A percentile compares a stretch with the other conserved stretches of the same genome.
phyloP scores from a whole-genome alignment of 805 yeast species.

The Kluyveromyces lactis region DNA sequence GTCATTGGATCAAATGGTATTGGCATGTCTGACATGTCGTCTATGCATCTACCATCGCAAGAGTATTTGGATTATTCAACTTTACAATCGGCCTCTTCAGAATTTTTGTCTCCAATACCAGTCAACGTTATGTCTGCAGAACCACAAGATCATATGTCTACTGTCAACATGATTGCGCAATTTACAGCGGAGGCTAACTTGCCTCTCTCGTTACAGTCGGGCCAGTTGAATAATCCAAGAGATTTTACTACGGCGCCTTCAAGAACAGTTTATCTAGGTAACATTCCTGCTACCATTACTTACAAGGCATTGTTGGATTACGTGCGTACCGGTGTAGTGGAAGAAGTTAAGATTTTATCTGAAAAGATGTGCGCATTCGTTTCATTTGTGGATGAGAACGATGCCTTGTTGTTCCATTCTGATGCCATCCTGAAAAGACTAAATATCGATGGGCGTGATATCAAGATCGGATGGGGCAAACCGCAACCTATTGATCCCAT shows the following conservation, averaged over 20 bases:
- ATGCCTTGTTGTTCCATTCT: constrained; percentile 86
- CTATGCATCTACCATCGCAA: constrained; percentile 1
- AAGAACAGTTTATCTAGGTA: constrained; percentile 85
- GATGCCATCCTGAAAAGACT: constrained; percentile 84
- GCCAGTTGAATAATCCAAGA: constrained; percentile 17
- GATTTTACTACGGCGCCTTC: constrained; percentile 48
- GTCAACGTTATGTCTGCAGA: neutral
- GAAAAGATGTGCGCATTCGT: constrained; percentile 84
- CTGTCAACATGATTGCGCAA: constrained; percentile 1
- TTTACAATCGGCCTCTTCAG: constrained; percentile 1
- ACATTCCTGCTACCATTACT: constrained; percentile 72
- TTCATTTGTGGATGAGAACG: constrained; percentile 79
- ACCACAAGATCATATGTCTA: neutral
- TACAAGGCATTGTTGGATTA: constrained; percentile 80
- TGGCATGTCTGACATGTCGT: constrained; percentile 1
- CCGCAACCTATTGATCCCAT: constrained; percentile 66
- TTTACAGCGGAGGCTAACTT: constrained; percentile 17
- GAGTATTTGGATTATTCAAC: constrained; percentile 2
- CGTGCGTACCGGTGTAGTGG: constrained; percentile 85
- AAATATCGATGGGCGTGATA: constrained; percentile 70
- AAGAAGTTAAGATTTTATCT: constrained; percentile 69
- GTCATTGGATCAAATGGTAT: neutral
- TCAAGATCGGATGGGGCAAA: constrained; percentile 91
- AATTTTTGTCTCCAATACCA: neutral
- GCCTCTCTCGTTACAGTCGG: constrained; percentile 9